Evolutionary conservation across 139 green algal species (phyloP).

Genomic region (Chlamydomonas sp.): DNA sequence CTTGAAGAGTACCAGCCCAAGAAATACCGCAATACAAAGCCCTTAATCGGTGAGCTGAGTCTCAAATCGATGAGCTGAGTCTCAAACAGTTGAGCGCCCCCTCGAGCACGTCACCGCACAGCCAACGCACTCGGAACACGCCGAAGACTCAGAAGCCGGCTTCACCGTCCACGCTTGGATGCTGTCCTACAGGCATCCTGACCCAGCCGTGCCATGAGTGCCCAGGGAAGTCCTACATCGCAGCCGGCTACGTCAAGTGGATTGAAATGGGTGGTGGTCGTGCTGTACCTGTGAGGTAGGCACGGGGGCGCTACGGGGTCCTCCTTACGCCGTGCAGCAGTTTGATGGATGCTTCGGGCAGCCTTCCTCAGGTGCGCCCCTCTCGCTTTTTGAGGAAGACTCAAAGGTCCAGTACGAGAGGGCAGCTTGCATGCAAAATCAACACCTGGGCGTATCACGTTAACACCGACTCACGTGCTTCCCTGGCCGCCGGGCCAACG

Average conservation of each 20-base stretch:
- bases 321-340: background rate
- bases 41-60: too few relatives aligned
- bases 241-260: conserved; percentile 81
- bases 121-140: too few relatives aligned
- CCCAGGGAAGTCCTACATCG: conserved; percentile 74
- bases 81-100: too few relatives aligned
- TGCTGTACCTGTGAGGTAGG: conserved; percentile 71
- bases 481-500: background rate
- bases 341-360: background rate
- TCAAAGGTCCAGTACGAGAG: background rate
- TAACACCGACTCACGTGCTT: too few relatives aligned
- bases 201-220: conserved; percentile 76
- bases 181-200: conserved; percentile 72
- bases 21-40: too few relatives aligned
- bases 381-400: background rate
- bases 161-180: too few relatives aligned
- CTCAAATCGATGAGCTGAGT: too few relatives aligned
- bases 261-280: conserved; percentile 72
- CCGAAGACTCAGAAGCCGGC: too few relatives aligned
- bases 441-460: too few relatives aligned
- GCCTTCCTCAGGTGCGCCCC: background rate
- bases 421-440: background rate
- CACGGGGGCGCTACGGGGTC: background rate
- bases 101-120: too few relatives aligned
- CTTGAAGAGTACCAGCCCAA: too few relatives aligned